Evolutionary conservation across 1,284 basidiomycete species (phyloP), one percentile per base, ranked within the genome.

Genomic region (Ustilago tritici): DNA sequence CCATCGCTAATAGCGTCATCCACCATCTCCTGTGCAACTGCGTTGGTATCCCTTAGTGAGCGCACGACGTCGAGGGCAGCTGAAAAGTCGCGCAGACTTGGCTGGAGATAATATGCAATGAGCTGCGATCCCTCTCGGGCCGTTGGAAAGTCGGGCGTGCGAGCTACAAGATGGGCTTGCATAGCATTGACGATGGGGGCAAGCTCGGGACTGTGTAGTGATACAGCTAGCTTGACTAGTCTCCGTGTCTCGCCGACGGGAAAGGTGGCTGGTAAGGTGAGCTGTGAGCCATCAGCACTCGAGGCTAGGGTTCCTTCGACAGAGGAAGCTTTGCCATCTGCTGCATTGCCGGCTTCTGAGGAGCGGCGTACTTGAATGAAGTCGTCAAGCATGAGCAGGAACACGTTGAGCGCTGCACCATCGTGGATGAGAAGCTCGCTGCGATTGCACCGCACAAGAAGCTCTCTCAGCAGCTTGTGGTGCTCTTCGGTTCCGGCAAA

Each of bases 311-410:
- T 14, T 14, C 1, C n/a, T 32, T 54, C 54, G 7, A 58, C 8
- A 10, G 58, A 19, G 0, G 12, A 9, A 10, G 31, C 38, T 11
- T 23, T 43, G 10, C 34, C 17, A 23, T 53, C 61, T 47, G 35
- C 1, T 14, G 17, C 28, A 8, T 0, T 17, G 14, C 15, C 4
- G 19, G 12, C 17, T 1, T 32, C n/a, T 3, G 17, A 15, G 9
- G 62, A 49, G 36, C 43, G 71, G 31, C 63, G 71, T 14, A 68
- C 12, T 31, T 68, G 65, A 31, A 57, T 31, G 34, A 68, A 61
- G 49, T 77, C 75, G 41, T 70, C 53, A 10, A 77, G 57, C 62
- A 77, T 61, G 28, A 66, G 75, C 60, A 66, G 55, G 40, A 77
- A 73, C 38, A 76, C 41, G 19, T 65, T 64, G 12, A 76, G 46